Conservation (phyloP, 805 yeast genomes). For the Suhomyces pyralidae region DNA sequence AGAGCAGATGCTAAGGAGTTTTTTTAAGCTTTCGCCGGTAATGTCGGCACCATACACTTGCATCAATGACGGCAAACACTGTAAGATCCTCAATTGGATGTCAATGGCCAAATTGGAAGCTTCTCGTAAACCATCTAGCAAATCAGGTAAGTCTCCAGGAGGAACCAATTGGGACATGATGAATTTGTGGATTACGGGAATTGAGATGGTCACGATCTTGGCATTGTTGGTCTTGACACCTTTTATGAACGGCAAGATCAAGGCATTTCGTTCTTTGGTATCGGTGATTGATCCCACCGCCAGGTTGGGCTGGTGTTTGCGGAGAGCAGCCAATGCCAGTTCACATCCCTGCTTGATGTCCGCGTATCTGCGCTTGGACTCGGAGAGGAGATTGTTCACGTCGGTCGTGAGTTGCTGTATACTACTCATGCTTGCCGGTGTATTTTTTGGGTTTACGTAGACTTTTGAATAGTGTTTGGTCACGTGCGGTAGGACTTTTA, state of each 20-base stretch:
- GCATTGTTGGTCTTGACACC: conserved; percentile 75
- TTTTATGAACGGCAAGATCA: conserved; percentile 57
- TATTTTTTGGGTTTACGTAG: neutral
- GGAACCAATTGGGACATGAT: conserved; percentile 57
- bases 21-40: conserved; percentile 53
- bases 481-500: neutral
- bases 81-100: conserved; percentile 81
- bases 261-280: conserved; percentile 25
- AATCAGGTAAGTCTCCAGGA: conserved; percentile 44
- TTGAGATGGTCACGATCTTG: conserved; percentile 66
- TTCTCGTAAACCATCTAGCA: conserved; percentile 67
- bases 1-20: conserved; percentile 66
- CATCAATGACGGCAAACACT: conserved; percentile 72
- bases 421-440: conserved; percentile 19
- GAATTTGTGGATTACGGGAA: conserved; percentile 67
- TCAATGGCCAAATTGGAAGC: conserved; percentile 76
- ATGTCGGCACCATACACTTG: conserved; percentile 59
- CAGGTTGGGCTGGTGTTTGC: conserved; percentile 17
- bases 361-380: conserved; percentile 65
- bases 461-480: neutral
- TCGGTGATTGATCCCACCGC: conserved; percentile 30
- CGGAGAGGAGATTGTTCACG: conserved; percentile 57
- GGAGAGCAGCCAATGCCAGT: conserved; percentile 18
- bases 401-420: conserved; percentile 54
- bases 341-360: conserved; percentile 57